Evolutionary conservation across 2,329 filamentous ascomycete species (phyloP), one percentile per base, ranked within the genome.

Genomic region (Aspergillus pseudoterreus): DNA sequence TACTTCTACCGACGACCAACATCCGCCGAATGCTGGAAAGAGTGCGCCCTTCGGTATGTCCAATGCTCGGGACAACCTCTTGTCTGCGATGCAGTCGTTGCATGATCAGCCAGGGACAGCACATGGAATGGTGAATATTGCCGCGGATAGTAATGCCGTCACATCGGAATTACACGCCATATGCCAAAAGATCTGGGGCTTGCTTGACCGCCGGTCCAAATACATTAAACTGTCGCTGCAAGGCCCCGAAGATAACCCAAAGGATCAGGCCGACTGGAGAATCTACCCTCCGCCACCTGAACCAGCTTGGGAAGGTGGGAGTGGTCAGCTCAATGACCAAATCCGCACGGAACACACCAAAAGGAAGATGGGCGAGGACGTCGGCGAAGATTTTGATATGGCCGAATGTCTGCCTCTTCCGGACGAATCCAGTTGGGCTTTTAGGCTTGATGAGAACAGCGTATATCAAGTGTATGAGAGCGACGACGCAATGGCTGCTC

Each of bases 251-350:
- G 90, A 96, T 66, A 96, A 97, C 60, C 94, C 94, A 1, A 90
- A 90, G 62, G 91, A 97, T 67, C 82, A 87, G 15, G 80, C 85
- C 0, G 81, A 78, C 45, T 99, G 92, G 92, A 80, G 82, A 49
- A 90, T 99, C 42, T 97, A 97, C 63, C 94, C 94, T 9, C 84
- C 89, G 12, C 92, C 92, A 4, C 94, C 92, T 5, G 89, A 95
- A 63, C 94, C 94, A 14, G 89, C 90, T 2, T 97, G 94, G 92
- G 81, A 85, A 53, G 83, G 83, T 54, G 81, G 80, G 33, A 53
- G 65, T 41, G 60, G 67, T 45, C 63, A 63, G 58, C 50, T 59
- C 48, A 56, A 67, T 51, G 62, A 68, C 48, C 51, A 59, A 54
- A 66, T 72, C 3, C 81, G 78, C 53, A 68, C 75, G 44, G 73